Base-by-base conservation (phyloP, 2,329 filamentous ascomycete genomes). In the Ascomycota sp. region DNA sequence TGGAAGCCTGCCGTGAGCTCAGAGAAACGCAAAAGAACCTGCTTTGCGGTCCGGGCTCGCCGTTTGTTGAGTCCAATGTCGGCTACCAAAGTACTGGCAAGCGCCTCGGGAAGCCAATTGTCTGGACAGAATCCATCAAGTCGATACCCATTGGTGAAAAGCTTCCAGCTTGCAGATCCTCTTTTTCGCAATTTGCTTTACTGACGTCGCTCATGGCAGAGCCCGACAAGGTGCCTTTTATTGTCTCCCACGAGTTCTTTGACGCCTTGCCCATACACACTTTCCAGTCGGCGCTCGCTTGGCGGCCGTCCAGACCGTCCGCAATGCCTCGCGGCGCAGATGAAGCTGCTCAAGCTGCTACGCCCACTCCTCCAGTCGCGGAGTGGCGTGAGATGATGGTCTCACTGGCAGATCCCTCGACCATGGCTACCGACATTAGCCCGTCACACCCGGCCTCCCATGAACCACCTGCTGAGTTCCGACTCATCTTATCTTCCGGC, bases 191-290 rank as follows among this genome's bases (percentile, higher is more conserved):
- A 21, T 21, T 5, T 21, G 4, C 16, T 21, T 29, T 24, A 26
- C 36, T 40, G 29, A 37, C 25, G 6, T 26, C 13, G 3, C 3
- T 26, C 7, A 7, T 27, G 21, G 7, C 42, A 75, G 72, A 69
- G 39, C 56, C 71, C 16, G 64, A 66, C 38, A 79, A 77, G 48
- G 79, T 74, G 16, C 86, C 89, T 1, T 91, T 95, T 53, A 92
- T 98, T 39, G 70, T 95, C 33, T 89, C 89, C 5, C 89, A 98
- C 52, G 89, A 98, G 51, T 95, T 98, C 62, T 98, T 98, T 57
- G 89, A 98, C 45, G 89, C 89, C 2, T 72, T 98, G 1, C 89
- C 89, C 27, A 93, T 98, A 44, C 84, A 98, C 52, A 75, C 81
- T 39, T 98, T 98, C 51, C 77, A 95, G 53, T 76, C 80, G 10